Conservation (phyloP, 1,139 yeast genomes). For the Candida glucosophila region DNA sequence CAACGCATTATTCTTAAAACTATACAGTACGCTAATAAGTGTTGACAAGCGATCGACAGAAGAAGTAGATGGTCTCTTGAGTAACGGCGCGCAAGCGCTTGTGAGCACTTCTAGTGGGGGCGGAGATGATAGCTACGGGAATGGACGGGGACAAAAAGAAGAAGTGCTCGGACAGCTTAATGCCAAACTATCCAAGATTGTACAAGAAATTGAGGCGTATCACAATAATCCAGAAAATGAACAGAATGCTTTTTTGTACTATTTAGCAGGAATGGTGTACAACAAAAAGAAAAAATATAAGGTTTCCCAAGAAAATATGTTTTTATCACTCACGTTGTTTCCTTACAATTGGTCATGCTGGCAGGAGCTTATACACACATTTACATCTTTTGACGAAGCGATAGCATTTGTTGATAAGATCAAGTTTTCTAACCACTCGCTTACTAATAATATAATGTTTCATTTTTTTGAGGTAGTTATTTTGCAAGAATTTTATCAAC, state of each 20-base stretch:
- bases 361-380: slow-evolving; percentile 68
- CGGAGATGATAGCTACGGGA: slow-evolving; percentile 5
- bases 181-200: slow-evolving; percentile 31
- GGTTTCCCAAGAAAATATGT: slow-evolving; percentile 52
- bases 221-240: slow-evolving; percentile 13
- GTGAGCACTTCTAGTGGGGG: slow-evolving; percentile 4
- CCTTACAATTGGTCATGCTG: slow-evolving; percentile 95
- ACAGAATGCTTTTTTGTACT: slow-evolving; percentile 57
- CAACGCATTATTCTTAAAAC: slow-evolving; percentile 51
- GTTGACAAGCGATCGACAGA: slow-evolving; percentile 72
- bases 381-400: slow-evolving; percentile 60
- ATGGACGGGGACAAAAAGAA: slow-evolving; percentile 9
- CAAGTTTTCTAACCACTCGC: slow-evolving; percentile 13
- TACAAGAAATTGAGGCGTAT: slow-evolving; percentile 28
- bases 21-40: slow-evolving; percentile 62
- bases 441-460: slow-evolving; percentile 42
- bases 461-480: slow-evolving; percentile 62
- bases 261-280: slow-evolving; percentile 59
- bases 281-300: slow-evolving; percentile 51
- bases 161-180: slow-evolving; percentile 13
- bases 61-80: slow-evolving; percentile 53
- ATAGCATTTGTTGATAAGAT: slow-evolving; percentile 34
- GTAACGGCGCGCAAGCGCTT: slow-evolving; percentile 15
- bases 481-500: slow-evolving; percentile 75
- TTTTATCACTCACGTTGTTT: slow-evolving; percentile 50